Evolutionary conservation across 345 rosid species (phyloP), one percentile per base, ranked within the genome.

Genomic region (Lepidium aucheri): DNA sequence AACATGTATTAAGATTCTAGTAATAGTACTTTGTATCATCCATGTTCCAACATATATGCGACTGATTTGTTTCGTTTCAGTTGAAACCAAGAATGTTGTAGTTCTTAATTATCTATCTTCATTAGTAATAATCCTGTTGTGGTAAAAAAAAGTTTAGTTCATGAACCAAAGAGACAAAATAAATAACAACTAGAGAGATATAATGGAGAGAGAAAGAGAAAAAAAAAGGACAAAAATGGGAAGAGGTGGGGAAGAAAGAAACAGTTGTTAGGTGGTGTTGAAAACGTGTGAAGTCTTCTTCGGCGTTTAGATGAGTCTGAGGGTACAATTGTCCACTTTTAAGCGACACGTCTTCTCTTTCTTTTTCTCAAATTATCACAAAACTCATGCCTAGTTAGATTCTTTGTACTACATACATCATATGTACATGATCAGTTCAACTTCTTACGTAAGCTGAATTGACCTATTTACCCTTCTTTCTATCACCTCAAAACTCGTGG

Each of bases 251-350:
- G 44, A 63, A 14, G 76, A 35, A 43, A 70, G 68, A 55, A 64
- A 72, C 65, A 71, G 75, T 71, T 63, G 75, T 62, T 62, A 36
- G 63, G 57, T 53, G 32, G 75, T 63, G 75, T 62, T 70, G 69
- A 70, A 63, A 70, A 70, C 75, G 75, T 70, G 75, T 33, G 7
- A 30, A 63, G 63, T 53, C 69, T 53, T 70, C 26, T 70, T 20
- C 53, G 62, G 30, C 53, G 43, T 68, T 26, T 68, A 50, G 8
- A 60, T 42, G 6, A n/a, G 18, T 39, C 6, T 26, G 6, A 63
- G 59, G 58, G 10, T 46, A 63, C 75, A 63, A 32, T 64, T 63
- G 75, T 72, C 64, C 18, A 63, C 51, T 56, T 55, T 8, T 9
- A 18, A 10, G 28, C 43, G 60, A 72, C 76, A 63, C 67, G 74